These are phyloP conservation scores for Wallacemonas sp. DNA, from an alignment of 208 protist genomes.

Conservation along the genomic window DNA sequence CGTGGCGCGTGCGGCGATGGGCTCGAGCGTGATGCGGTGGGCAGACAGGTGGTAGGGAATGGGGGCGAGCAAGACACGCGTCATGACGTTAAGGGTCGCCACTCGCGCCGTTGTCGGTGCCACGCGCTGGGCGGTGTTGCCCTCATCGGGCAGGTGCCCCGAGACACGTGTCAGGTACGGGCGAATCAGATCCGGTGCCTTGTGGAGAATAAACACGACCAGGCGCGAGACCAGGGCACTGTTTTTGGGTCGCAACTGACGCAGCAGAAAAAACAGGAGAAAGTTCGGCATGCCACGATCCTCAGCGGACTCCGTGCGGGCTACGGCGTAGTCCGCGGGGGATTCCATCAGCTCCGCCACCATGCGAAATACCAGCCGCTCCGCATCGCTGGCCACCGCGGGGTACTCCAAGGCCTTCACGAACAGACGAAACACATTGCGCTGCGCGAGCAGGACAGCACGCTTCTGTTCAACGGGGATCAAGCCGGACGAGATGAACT, in stretches of 20 bases:
- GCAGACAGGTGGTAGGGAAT: conserved; percentile 81
- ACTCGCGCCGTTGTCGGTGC: conserved; percentile 62
- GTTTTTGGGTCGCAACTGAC: conserved; percentile 71
- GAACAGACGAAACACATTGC: conserved; percentile 80
- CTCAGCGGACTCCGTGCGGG: conserved; percentile 65
- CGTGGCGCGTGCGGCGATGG: conserved; percentile 46
- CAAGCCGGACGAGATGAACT: conserved; percentile 54
- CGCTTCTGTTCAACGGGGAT: conserved; percentile 61
- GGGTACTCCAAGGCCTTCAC: conserved; percentile 76
- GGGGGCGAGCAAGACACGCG: conserved; percentile 70
- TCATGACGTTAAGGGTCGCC: conserved; percentile 84
- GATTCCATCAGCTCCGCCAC: conserved; percentile 76
- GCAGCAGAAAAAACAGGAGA: conserved; percentile 86
- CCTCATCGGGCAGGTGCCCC: conserved; percentile 74
- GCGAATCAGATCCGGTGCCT: conserved; percentile 82
- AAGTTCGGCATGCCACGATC: conserved; percentile 90
- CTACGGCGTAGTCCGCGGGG: conserved; percentile 78
- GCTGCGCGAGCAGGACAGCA: conserved; percentile 67
- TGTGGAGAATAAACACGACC: conserved; percentile 72
- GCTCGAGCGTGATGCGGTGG: conserved; percentile 51
- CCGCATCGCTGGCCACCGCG: conserved; percentile 55
- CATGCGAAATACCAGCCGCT: conserved; percentile 63
- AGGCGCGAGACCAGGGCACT: conserved; percentile 58
- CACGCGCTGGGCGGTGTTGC: conserved; percentile 31
- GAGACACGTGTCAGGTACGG: conserved; percentile 86